A percentile compares a stretch with the other conserved stretches of the same genome.
These are phyloP conservation scores for Aureobasidium sp. DNA, from an alignment of 2,329 filamentous ascomycete genomes.

Conservation along the genomic window DNA sequence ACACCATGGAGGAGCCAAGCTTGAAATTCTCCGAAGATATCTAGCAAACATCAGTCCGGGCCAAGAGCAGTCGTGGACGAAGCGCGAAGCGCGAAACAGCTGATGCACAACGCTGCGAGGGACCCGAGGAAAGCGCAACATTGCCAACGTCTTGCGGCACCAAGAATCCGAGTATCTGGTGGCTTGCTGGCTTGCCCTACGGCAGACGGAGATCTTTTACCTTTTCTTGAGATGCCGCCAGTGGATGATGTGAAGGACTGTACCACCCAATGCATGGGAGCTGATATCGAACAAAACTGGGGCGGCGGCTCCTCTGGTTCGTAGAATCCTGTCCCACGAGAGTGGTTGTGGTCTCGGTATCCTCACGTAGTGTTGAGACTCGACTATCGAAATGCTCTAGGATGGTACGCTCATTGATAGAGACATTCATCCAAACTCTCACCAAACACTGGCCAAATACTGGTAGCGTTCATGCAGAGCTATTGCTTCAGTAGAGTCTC, in stretches of 20 bases:
- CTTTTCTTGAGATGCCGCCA: background rate
- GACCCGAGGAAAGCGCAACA: background rate
- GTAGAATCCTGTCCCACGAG: background rate
- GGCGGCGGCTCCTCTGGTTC: background rate
- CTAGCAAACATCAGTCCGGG: background rate
- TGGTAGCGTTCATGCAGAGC: background rate
- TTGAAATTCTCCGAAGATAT: background rate
- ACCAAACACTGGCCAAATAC: background rate
- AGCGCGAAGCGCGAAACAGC: background rate
- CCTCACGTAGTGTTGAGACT: background rate
- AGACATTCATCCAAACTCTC: background rate
- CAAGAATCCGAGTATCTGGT: background rate
- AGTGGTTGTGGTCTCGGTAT: background rate
- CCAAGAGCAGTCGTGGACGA: background rate
- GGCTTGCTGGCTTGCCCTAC: background rate
- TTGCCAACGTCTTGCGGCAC: background rate
- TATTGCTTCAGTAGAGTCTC: background rate
- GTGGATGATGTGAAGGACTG: background rate
- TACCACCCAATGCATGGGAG: background rate
- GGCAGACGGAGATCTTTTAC: background rate
- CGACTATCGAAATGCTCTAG: background rate
- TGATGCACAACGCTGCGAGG: background rate
- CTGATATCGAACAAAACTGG: background rate
- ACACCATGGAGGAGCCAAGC: background rate
- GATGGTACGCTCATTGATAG: background rate